These are phyloP conservation scores for Cryptococcus sp. DNA, from an alignment of 1,284 basidiomycete genomes.

Conservation along the genomic window DNA sequence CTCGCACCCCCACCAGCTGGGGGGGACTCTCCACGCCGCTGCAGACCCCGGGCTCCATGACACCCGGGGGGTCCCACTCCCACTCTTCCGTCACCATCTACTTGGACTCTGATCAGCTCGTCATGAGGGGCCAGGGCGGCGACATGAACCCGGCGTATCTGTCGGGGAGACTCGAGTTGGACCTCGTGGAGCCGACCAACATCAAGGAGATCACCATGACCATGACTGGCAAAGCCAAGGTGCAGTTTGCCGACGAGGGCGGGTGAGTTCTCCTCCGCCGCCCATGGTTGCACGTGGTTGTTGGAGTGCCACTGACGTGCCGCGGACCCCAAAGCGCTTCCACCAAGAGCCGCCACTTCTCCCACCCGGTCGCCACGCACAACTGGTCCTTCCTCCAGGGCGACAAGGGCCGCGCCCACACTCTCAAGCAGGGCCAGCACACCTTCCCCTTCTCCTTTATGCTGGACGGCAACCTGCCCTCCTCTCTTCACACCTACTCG, in stretches of 20 bases:
- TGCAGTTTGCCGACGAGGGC: constrained; percentile 62
- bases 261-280: constrained; percentile 55
- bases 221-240: constrained; percentile 74
- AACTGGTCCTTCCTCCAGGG: constrained; percentile 67
- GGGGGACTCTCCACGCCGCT: not conserved
- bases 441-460: constrained; percentile 76
- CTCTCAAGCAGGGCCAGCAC: constrained; percentile 63
- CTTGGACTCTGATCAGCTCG: constrained; percentile 65
- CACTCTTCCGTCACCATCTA: constrained; percentile 61
- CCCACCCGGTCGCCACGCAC: constrained; percentile 69
- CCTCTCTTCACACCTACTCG: constrained; percentile 61
- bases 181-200: constrained; percentile 73
- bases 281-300: not conserved
- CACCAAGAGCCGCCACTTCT: constrained; percentile 52
- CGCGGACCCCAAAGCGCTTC: constrained; percentile 29
- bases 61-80: constrained; percentile 26
- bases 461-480: constrained; percentile 77
- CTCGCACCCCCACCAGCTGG: not conserved
- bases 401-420: constrained; percentile 70
- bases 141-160: constrained; percentile 71
- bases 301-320: constrained; percentile 6
- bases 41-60: constrained; percentile 17
- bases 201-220: constrained; percentile 81
- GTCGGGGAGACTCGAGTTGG: constrained; percentile 68
- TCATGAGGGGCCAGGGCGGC: constrained; percentile 72